phyloP scores from a whole-genome alignment of 225 moss, liverwort and hornwort genomes.

The Physcomitrellopsis africana region DNA sequence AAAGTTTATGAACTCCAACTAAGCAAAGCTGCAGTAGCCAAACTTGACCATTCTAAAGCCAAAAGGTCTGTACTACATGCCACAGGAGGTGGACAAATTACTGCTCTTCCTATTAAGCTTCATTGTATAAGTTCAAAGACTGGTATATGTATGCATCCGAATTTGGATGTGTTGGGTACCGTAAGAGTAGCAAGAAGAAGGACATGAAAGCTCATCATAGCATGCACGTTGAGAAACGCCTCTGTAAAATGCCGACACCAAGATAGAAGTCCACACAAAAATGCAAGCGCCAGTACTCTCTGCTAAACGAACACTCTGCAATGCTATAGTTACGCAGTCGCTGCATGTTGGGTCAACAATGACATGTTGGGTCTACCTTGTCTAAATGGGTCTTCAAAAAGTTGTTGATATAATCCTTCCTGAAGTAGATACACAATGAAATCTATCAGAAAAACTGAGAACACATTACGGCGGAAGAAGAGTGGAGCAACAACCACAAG shows the following conservation, averaged over 20 bases:
- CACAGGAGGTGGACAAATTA: neutral
- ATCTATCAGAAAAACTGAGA: neutral
- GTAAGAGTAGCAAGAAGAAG: too few species aligned
- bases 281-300: neutral
- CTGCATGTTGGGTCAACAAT: conserved; percentile 21
- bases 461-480: neutral
- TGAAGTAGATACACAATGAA: conserved; percentile 4
- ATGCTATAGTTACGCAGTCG: neutral
- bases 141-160: neutral
- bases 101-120: neutral
- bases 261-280: neutral
- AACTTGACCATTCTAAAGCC: too few species aligned
- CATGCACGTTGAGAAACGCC: neutral
- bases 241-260: neutral
- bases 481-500: neutral
- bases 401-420: conserved; percentile 52
- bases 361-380: conserved; percentile 26
- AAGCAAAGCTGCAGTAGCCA: too few species aligned
- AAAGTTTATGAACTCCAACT: too few species aligned
- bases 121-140: neutral
- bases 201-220: neutral
- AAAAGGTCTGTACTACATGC: neutral
- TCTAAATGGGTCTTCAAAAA: conserved; percentile 42
- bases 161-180: conserved; percentile 4
- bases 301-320: conserved; percentile 2